Evolutionary conservation across 2,329 filamentous ascomycete species (phyloP), one percentile per base, ranked within the genome.

Genomic region (Epichloe coenophiala): DNA sequence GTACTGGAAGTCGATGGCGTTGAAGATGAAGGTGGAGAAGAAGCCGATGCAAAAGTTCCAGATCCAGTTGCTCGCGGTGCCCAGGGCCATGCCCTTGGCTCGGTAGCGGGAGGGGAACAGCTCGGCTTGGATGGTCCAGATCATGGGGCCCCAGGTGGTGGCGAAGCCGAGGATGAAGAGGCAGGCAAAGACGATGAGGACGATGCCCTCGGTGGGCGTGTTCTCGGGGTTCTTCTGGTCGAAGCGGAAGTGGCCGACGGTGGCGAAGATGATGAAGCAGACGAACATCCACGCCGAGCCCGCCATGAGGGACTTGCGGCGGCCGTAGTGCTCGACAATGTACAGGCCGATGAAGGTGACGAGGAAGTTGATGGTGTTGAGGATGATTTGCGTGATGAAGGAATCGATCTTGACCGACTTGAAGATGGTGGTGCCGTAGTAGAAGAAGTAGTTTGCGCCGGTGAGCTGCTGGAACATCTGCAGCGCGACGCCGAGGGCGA

Each of bases 401-500:
- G 76, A 78, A 65, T 83, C 76, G 53, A 74, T 73, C 3, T 63
- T 60, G 7, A 74, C 71, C 0, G 71, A 71, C 5, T 48, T 54
- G 53, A 74, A 74, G 54, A 74, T 70, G n/a, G 70, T 73, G 23
- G 76, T 80, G 5, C 74, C 75, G 50, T 82, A 84, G 62, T 79
- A 78, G 60, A 83, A 83, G 68, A 80, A 82, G 63, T 78, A 83
- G 58, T 84, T 84, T 33, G 79, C 80, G 41, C 81, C 80, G 0
- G 78, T 85, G 0, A 86, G 70, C 58, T 86, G 83, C 62, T 86
- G 83, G 36, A 84, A 75, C 59, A 79, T 76, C 63, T 85, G 80
- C 1, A 86, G 69, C 0, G 66, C 59, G 49, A 84, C 72, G 21
- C 82, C 81, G 1, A 85, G 69, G 0, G 76, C 57, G 1, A 81